Base-by-base conservation (phyloP, 139 green algal genomes). In the Haematococcus sp. region DNA sequence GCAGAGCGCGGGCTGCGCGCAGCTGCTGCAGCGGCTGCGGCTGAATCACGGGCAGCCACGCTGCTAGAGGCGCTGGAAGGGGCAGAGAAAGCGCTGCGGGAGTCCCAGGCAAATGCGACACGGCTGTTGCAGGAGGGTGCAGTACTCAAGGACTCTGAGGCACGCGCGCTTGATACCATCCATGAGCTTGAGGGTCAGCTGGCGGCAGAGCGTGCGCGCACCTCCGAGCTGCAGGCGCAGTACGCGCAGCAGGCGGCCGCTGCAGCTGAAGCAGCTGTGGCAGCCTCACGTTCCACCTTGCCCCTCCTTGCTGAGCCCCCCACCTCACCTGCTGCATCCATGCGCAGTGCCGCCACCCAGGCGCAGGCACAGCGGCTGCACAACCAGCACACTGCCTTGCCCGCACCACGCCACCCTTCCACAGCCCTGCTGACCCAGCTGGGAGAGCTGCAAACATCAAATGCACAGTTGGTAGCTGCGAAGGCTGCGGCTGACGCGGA, bases 11-110 rank as follows among this genome's bases (percentile, higher is more conserved):
- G 70, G 20, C 1, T 71, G 51, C 35, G 74, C 1, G 54, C 33
- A 31, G 16, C 16, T 25, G 33, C 61, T 25, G 19, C 17, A 52
- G 44, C 27, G 20, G 54, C 54, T 66, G 71, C 60, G 4, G 63
- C 60, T 32, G 70, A 76, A 16, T 9, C 33, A 16, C 56, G 70
- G 2, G 58, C 71, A 0, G 67, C 72, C 7, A 67, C 73, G 1
- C 27, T 81, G 25, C 27, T 84, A 3, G 70, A 81, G 63, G 73
- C 76, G 70, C 70, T 85, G 0, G 79, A 85, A 70, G 63, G 65
- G 7, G 79, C 75, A 1, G 71, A 76, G 2, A 11, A 40, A 25
- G 79, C 70, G 20, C 66, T 85, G 34, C 30, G 75, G 66, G 74
- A 73, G 66, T 69, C 60, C 22, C 76, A 81, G 32, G 61, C 69